Evolutionary conservation across 768 basidiomycete genomes (phyloP).

Genomic region (Tremella yokohamensis): DNA sequence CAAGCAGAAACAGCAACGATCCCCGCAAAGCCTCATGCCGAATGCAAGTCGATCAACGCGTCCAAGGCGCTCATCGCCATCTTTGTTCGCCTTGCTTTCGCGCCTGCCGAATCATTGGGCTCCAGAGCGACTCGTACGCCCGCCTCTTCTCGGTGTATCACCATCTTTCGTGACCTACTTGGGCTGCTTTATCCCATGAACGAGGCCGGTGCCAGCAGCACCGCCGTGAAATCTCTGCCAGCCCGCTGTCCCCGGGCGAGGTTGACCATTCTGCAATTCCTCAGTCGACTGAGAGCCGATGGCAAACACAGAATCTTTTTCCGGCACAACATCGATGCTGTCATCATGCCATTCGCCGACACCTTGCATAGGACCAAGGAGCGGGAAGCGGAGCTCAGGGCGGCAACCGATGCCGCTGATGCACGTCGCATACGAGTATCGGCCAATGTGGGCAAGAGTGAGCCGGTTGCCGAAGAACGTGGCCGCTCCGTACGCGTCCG

Average conservation of each 20-base stretch:
- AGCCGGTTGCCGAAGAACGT: conserved; percentile 28
- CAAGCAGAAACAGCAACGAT: conserved; percentile 34
- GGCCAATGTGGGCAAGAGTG: conserved; percentile 1
- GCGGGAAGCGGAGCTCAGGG: conserved; percentile 21
- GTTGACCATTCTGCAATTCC: conserved; percentile 73
- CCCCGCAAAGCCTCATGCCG: conserved; percentile 27
- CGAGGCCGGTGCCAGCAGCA: conserved; percentile 5
- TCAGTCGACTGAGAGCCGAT: conserved; percentile 83
- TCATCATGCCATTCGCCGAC: conserved; percentile 59
- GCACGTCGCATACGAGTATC: conserved; percentile 11
- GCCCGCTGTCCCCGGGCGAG: conserved; percentile 58
- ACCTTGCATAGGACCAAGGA: conserved; percentile 55
- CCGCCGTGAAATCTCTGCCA: conserved; percentile 21
- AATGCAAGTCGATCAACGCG: conserved; percentile 37
- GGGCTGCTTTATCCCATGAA: conserved; percentile 49
- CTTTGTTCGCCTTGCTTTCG: conserved; percentile 52
- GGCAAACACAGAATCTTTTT: conserved; percentile 82
- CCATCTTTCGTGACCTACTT: conserved; percentile 53
- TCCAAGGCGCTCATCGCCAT: conserved; percentile 50
- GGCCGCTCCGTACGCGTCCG: conserved; percentile 25
- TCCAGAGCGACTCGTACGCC: conserved; percentile 47
- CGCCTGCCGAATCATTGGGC: conserved; percentile 41
- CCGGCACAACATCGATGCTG: conserved; percentile 55
- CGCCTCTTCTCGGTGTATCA: conserved; percentile 49
- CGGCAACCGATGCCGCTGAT: conserved; percentile 16